Percentiles rank a stretch among this genome's conserved stretches.
Conservation (phyloP, 2,329 filamentous ascomycete species). For the Hymenoscyphus scutula region DNA sequence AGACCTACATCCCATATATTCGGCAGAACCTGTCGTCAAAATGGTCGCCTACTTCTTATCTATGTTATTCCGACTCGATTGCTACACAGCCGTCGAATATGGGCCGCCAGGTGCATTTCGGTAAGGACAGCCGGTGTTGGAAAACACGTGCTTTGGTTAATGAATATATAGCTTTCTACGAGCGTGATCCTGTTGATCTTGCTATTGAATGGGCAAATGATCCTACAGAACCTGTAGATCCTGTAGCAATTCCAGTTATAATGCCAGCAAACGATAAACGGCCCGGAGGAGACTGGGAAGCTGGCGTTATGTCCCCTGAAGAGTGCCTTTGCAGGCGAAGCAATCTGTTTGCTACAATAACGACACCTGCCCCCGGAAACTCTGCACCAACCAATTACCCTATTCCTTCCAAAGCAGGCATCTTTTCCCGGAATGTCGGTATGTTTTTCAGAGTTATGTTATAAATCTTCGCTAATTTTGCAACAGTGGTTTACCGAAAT, state of each 20-base stretch:
- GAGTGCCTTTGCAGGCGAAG: constrained; percentile 73
- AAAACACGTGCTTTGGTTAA: neutral
- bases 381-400: constrained; percentile 60
- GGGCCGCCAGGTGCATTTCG: constrained; percentile 42
- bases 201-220: constrained; percentile 54
- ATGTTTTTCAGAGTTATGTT: constrained; percentile 33
- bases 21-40: constrained; percentile 52
- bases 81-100: constrained; percentile 17
- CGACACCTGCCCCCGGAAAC: constrained; percentile 54
- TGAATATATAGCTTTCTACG: constrained; percentile 42
- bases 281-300: constrained; percentile 79
- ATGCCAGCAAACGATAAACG: constrained; percentile 67
- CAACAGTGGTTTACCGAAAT: constrained; percentile 63
- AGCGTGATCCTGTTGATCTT: constrained; percentile 58
- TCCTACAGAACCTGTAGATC: constrained; percentile 19
- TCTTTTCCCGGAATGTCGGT: constrained; percentile 68
- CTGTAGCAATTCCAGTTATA: constrained; percentile 36
- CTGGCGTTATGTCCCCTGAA: constrained; percentile 59
- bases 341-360: constrained; percentile 68
- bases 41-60: constrained; percentile 58
- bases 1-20: constrained; percentile 64
- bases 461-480: constrained; percentile 2
- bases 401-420: constrained; percentile 65
- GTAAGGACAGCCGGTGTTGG: constrained; percentile 30
- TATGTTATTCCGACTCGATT: constrained; percentile 46